These are phyloP conservation scores for Pichia sp. DNA, from an alignment of 1,139 yeast species.

Conservation along the genomic window DNA sequence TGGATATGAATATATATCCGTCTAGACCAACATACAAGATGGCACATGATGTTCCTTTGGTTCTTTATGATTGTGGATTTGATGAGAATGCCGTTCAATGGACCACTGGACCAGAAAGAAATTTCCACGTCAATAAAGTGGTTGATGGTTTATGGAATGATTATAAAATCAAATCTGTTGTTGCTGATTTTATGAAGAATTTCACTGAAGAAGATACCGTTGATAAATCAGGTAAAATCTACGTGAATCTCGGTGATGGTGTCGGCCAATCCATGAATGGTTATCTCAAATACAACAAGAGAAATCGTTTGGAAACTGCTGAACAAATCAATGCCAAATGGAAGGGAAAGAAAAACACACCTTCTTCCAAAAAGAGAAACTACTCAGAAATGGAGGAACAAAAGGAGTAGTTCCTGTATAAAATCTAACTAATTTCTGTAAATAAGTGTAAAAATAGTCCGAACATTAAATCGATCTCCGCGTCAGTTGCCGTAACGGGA, in stretches of 20 bases:
- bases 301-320: slow-evolving; percentile 46
- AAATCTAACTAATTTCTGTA: not conserved
- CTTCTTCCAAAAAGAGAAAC: slow-evolving; percentile 7
- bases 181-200: slow-evolving; percentile 36
- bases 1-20: slow-evolving; percentile 60
- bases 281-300: slow-evolving; percentile 56
- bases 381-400: slow-evolving; percentile 1
- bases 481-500: no score
- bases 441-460: not conserved
- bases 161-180: slow-evolving; percentile 36
- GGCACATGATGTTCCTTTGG: slow-evolving; percentile 91
- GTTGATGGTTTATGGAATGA: slow-evolving; percentile 34
- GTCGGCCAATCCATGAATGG: slow-evolving; percentile 53
- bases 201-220: slow-evolving; percentile 31
- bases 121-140: slow-evolving; percentile 23
- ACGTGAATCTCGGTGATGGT: slow-evolving; percentile 67
- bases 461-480: no score
- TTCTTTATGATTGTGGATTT: slow-evolving; percentile 84
- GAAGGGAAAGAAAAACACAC: slow-evolving; percentile 26
- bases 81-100: slow-evolving; percentile 60
- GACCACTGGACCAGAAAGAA: slow-evolving; percentile 34
- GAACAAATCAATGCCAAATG: slow-evolving; percentile 69
- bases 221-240: slow-evolving; percentile 32
- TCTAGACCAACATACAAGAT: slow-evolving; percentile 80
- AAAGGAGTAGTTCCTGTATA: not conserved